Base-by-base conservation (phyloP, 2,329 filamentous ascomycete species). In the Colletotrichum liriopes region DNA sequence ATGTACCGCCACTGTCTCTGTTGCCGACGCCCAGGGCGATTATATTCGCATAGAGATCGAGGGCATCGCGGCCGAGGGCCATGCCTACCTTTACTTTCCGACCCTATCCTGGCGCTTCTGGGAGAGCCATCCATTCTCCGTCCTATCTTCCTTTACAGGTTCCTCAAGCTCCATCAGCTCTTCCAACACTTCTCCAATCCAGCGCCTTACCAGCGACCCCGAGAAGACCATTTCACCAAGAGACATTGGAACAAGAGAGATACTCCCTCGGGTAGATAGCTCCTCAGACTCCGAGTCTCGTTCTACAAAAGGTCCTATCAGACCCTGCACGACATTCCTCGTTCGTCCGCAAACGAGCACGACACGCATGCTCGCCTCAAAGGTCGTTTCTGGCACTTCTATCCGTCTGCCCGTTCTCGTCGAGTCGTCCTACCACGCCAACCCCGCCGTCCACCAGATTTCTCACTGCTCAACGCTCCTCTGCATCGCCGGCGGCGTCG, bases 81-180 rank as follows among this genome's bases (percentile, higher is more conserved):
- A 80, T 37, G 80, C 77, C 0, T 84, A 83, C 67, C 76, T 83
- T 1, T 77, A 77, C 74, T 82, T 82, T 62, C 80, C 80, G n/a
- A 78, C 78, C 0, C 65, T 83, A 16, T 74, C 76, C 45, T 82
- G 82, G 81, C 73, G 77, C 1, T 75, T 83, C 63, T 83, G 81
- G 81, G 81, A 82, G 58, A 81, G 74, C 26, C 81, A 83, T 55
- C 81, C 82, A 5, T 81, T 83, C 63, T 82, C 80, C 0, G 78
- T 82, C 16, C 73, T 65, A 7, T 64, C 64, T 20, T 58, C 51
- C 11, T 62, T 58, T 26, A 3, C 26, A 23, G 41, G 51, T 26
- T 39, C 66, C 2, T 43, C 56, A 14, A 9, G n/a, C 7, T 14
- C 18, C 37, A 20, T 35, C 23, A 9, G 32, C 37, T 18, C 23